These are phyloP conservation scores for Oldenlandia corymbosa DNA, from an alignment of 257 asterid species.

Conservation along the genomic window DNA sequence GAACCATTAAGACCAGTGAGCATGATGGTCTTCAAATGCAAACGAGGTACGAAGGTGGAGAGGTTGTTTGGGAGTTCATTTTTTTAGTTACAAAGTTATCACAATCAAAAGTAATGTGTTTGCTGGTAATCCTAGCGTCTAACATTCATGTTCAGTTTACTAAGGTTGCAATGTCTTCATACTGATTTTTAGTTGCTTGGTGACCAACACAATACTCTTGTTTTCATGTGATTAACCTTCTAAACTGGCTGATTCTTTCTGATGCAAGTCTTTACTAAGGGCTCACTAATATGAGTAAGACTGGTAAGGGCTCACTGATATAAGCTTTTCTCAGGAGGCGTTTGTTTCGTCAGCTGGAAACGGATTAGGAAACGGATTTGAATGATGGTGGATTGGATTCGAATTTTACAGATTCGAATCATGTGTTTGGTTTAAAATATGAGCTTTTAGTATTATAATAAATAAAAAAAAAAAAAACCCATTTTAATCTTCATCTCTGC, in stretches of 20 bases:
- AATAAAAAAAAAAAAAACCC: too few relatives aligned
- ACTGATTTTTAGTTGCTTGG: background rate
- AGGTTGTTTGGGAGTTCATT: background rate
- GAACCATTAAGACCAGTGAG: background rate
- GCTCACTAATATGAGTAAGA: background rate
- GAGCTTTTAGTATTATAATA: too few relatives aligned
- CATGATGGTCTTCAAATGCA: background rate
- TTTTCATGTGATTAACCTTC: background rate
- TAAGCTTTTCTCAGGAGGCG: slow-evolving; percentile 9
- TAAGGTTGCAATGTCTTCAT: background rate
- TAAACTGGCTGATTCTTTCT: background rate
- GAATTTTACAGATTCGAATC: too few relatives aligned
- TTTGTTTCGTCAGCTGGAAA: too few relatives aligned
- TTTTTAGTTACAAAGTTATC: too few relatives aligned
- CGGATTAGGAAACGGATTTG: too few relatives aligned
- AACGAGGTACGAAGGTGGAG: too few relatives aligned
- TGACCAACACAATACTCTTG: background rate
- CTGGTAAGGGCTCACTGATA: background rate
- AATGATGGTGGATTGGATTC: too few relatives aligned
- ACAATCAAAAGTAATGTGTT: too few relatives aligned
- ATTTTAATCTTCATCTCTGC: too few relatives aligned
- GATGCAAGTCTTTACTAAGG: background rate
- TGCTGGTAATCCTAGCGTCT: too few relatives aligned
- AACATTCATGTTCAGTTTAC: background rate
- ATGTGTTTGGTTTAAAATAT: too few relatives aligned